Conservation (phyloP, 164 flowering plant species). For the Warburgia ugandensis region DNA sequence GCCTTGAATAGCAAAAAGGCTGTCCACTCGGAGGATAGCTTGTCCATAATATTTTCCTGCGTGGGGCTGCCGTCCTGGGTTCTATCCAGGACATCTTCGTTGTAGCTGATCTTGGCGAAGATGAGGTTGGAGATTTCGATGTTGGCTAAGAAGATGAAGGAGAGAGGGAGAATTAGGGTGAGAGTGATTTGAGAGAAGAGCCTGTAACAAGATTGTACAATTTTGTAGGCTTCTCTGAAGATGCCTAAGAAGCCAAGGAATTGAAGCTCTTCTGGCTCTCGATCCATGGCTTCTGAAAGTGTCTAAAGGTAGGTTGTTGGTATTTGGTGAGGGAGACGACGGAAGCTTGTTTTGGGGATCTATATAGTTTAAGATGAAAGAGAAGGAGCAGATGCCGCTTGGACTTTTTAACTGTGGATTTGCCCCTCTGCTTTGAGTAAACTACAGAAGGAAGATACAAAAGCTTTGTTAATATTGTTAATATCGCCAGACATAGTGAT, state of each 20-base stretch:
- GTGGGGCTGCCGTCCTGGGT: slow-evolving; percentile 2
- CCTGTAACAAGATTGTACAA: slow-evolving; percentile 29
- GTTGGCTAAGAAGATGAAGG: slow-evolving; percentile 48
- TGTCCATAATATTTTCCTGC: slow-evolving; percentile 13
- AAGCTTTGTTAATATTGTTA: no score
- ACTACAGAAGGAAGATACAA: no score
- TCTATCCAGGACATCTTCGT: slow-evolving; percentile 13
- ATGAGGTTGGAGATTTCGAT: slow-evolving; percentile 29
- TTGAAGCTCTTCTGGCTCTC: slow-evolving; percentile 43
- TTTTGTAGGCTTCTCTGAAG: slow-evolving; percentile 32
- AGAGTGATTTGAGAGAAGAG: slow-evolving; percentile 49
- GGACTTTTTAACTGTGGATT: no score
- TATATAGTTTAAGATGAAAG: no score
- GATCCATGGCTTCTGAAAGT: slow-evolving; percentile 40
- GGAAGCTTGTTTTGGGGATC: no score
- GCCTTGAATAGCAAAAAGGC: slow-evolving; percentile 25
- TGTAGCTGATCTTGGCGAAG: slow-evolving; percentile 20
- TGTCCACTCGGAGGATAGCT: slow-evolving; percentile 23
- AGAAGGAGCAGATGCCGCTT: no score
- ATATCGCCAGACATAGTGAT: no score
- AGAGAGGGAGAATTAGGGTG: slow-evolving; percentile 54
- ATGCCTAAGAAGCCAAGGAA: slow-evolving; percentile 33
- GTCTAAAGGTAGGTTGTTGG: no score
- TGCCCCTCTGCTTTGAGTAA: no score
- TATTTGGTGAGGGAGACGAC: no score